Percentiles rank a stretch among this genome's conserved stretches.
Evolutionary conservation across 352 stramenopile genomes (phyloP).

Genomic region (Globisporangium recalcitrans): DNA sequence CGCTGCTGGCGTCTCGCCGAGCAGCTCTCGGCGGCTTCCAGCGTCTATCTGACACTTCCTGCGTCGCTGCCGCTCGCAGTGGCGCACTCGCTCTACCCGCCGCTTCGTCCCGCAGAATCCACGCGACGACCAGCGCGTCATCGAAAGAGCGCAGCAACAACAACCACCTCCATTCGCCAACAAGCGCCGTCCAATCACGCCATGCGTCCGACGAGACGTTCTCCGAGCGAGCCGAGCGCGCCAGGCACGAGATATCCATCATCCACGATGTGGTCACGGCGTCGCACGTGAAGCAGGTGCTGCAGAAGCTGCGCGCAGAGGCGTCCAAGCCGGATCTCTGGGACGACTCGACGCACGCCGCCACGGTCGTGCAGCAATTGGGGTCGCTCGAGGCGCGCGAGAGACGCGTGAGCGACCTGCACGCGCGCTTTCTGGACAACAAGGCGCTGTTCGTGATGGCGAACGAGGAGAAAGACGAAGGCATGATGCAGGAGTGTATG

Average conservation of each 20-base stretch:
- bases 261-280: conserved; percentile 48
- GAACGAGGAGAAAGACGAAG: conserved; percentile 52
- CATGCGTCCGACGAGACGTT: conserved; percentile 33
- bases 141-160: background rate
- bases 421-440: conserved; percentile 48
- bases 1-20: background rate
- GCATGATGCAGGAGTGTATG: conserved; percentile 45
- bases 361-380: conserved; percentile 55
- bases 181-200: background rate
- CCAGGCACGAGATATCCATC: conserved; percentile 32
- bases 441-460: conserved; percentile 59
- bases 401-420: conserved; percentile 30
- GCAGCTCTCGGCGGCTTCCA: too few relatives aligned
- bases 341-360: conserved; percentile 52
- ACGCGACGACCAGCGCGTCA: background rate
- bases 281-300: conserved; percentile 32
- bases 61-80: background rate
- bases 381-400: conserved; percentile 47
- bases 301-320: conserved; percentile 36
- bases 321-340: conserved; percentile 48
- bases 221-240: conserved; percentile 25
- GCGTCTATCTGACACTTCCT: background rate
- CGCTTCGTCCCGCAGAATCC: background rate
- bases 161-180: background rate
- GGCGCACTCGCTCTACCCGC: too few relatives aligned